Conservation (phyloP, 352 stramenopile genomes). For the Globisporangium uncinulatum region DNA sequence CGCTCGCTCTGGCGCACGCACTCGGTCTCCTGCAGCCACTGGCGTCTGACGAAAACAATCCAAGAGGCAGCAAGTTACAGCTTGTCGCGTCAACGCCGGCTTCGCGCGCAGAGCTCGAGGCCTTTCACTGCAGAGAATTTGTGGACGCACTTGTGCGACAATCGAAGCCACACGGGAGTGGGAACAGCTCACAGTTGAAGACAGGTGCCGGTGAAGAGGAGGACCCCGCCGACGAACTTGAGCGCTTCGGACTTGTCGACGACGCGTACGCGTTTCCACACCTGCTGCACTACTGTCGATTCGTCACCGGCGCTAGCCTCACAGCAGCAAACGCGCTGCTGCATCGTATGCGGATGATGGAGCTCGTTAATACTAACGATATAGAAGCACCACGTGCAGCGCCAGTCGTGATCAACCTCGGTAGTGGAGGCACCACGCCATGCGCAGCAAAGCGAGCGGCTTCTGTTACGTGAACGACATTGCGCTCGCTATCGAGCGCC, state of each 20-base stretch:
- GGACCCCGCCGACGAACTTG: neutral
- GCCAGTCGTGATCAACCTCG: conserved; percentile 39
- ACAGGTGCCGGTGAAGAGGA: conserved; percentile 1
- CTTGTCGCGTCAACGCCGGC: conserved; percentile 28
- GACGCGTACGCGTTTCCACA: conserved; percentile 45
- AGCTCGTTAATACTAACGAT: too few relatives aligned
- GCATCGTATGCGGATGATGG: conserved; percentile 16
- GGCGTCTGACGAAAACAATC: too few relatives aligned
- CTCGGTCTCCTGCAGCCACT: conserved; percentile 13
- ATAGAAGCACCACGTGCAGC: neutral
- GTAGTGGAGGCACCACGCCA: conserved; percentile 60
- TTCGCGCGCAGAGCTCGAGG: conserved; percentile 20
- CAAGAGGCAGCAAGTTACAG: conserved; percentile 14
- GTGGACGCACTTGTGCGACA: conserved; percentile 20
- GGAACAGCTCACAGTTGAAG: neutral
- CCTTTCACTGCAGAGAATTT: conserved; percentile 36
- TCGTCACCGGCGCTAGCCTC: conserved; percentile 47
- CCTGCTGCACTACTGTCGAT: conserved; percentile 56
- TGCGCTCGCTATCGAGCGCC: conserved; percentile 36
- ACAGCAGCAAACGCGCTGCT: conserved; percentile 49
- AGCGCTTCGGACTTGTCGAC: conserved; percentile 54
- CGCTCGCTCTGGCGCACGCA: conserved; percentile 27
- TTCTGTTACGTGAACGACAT: conserved; percentile 79
- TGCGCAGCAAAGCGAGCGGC: conserved; percentile 42
- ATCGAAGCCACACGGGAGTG: neutral